Base-by-base conservation (phyloP, 345 rosid genomes). In the Luvunga scandens region DNA sequence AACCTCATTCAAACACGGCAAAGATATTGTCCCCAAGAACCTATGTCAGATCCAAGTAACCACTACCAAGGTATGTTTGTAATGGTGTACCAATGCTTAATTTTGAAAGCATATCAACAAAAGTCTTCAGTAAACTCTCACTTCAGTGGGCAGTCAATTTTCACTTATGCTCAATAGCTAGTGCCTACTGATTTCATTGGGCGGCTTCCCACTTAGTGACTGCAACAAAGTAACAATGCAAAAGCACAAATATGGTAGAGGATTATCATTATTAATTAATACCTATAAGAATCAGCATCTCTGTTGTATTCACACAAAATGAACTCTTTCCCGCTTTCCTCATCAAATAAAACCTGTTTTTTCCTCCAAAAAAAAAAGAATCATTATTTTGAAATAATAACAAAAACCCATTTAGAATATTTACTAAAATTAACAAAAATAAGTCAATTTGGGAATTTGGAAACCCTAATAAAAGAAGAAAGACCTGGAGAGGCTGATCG, bases 211-310 rank as follows among this genome's bases (percentile, higher is more conserved):
- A 53, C 22, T 53, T 19, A 18, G 57, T 18, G 45, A 21, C 24
- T 19, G 2, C n/a, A 65, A 19, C 24, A 71, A 30, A 71, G 27
- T 36, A 16, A 4, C 12, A 71, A 9, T 7, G 25, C 30, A 24
- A 3, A 71, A 33, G 9, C 16, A 31, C 39, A 53, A 30, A 6
- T 19, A 71, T 8, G 9, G 24, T 10, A 22, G 66, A 42, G 7
- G 33, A 12, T 22, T 13, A 66, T 30, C 18, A 74, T 39, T 63
- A 55, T 19, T 21, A 21, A 65, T 34, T 21, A 30, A 2, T 82
- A 91, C 99, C 98, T 91, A 78, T 95, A 91, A 38, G 98, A 95
- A 82, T 95, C 99, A 0, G 99, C 99, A 85, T 95, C 99, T 86
- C 99, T 89, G 77, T 93, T 95, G 86, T 95, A 95, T 85, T 95